Conservation (phyloP, 2,329 filamentous ascomycete genomes). For the Mycosphaerella sp. region DNA sequence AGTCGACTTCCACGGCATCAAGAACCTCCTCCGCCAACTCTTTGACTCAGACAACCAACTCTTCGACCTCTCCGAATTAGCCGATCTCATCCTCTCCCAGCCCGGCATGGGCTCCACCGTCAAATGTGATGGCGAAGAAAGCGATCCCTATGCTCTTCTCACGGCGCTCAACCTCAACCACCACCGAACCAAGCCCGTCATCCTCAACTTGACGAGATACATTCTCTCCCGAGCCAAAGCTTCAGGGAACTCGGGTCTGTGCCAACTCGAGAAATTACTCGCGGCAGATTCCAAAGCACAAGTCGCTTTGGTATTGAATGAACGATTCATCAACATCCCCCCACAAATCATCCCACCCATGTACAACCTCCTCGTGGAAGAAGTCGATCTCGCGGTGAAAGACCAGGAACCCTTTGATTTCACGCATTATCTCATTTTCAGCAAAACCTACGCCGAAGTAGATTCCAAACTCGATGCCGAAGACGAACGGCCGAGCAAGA, state of each 20-base stretch:
- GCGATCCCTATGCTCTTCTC: conserved; percentile 86
- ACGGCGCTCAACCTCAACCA: conserved; percentile 77
- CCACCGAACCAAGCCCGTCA: conserved; percentile 64
- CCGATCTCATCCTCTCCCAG: conserved; percentile 82
- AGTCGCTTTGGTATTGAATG: conserved; percentile 81
- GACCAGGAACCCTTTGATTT: conserved; percentile 91
- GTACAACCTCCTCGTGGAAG: conserved; percentile 89
- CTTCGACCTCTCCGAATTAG: conserved; percentile 79
- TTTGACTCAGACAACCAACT: conserved; percentile 81
- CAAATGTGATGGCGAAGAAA: conserved; percentile 92
- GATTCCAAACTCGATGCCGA: conserved; percentile 70
- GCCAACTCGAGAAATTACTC: conserved; percentile 38
- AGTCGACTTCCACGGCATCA: conserved; percentile 91
- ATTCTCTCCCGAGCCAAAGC: conserved; percentile 51
- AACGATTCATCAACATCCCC: conserved; percentile 96
- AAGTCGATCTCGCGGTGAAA: conserved; percentile 79
- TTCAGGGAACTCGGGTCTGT: conserved; percentile 35
- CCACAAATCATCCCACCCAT: conserved; percentile 84
- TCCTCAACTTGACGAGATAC: conserved; percentile 67
- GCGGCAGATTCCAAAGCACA: conserved; percentile 39
- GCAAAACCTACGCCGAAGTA: conserved; percentile 87
- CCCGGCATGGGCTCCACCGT: conserved; percentile 86
- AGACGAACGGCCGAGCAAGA: conserved; percentile 55
- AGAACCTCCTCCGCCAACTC: conserved; percentile 81
- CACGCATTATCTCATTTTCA: conserved; percentile 84